These are phyloP conservation scores for Schizothecium vesticola DNA, from an alignment of 495 filamentous ascomycete species.

Conservation along the genomic window DNA sequence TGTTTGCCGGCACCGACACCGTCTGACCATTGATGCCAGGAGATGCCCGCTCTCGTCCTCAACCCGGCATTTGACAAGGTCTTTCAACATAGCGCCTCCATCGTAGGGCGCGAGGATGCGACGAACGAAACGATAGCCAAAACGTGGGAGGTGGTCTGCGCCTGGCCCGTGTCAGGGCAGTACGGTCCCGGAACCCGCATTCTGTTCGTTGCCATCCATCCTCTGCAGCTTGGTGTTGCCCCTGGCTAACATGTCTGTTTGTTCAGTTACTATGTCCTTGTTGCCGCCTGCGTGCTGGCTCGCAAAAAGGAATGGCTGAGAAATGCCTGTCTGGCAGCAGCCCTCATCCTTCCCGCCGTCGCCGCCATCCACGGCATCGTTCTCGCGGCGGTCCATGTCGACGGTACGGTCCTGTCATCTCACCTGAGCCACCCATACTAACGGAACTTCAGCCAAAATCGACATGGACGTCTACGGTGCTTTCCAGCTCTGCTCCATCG, in stretches of 20 bases:
- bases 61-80: not conserved
- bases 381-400: slow-evolving; percentile 33
- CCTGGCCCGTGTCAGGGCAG: not conserved
- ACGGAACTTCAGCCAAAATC: slow-evolving; percentile 25
- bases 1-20: not conserved
- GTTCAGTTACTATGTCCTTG: slow-evolving; percentile 54
- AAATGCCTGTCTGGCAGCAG: slow-evolving; percentile 55
- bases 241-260: not conserved
- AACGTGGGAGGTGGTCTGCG: not conserved
- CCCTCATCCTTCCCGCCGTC: slow-evolving; percentile 54
- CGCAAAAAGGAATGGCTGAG: slow-evolving; percentile 53
- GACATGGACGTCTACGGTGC: slow-evolving; percentile 63
- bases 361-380: slow-evolving; percentile 57
- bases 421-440: not conserved
- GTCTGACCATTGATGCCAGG: not conserved
- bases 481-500: slow-evolving; percentile 58
- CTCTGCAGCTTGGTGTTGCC: not conserved
- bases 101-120: not conserved
- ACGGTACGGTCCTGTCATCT: not conserved
- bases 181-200: not conserved
- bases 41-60: not conserved
- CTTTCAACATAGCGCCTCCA: not conserved
- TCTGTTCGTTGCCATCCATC: not conserved
- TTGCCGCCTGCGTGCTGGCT: slow-evolving; percentile 53
- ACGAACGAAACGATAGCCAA: not conserved